Conservation (phyloP, 2,329 filamentous ascomycete species). For the Coniella vitis region DNA sequence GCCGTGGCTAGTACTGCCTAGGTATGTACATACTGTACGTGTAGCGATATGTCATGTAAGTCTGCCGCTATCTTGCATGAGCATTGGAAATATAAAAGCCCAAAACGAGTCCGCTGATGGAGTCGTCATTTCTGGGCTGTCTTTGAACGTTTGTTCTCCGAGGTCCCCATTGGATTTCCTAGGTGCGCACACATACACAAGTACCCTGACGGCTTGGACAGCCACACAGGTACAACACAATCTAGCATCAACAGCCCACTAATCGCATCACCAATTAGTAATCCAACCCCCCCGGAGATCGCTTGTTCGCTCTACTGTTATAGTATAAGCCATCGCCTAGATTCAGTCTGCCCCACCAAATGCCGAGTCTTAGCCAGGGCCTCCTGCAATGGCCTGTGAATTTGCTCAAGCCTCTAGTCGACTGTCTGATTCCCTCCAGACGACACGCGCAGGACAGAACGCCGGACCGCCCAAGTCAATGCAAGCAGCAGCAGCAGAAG, state of each 20-base stretch:
- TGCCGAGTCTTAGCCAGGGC: conserved; percentile 7
- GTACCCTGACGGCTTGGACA: no score
- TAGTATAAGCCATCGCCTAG: no score
- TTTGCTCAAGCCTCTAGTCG: conserved; percentile 8
- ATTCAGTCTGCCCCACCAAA: conserved; percentile 5
- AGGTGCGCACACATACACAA: no score
- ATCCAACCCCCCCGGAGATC: no score
- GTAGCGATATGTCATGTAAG: no score
- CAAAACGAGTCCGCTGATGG: background rate
- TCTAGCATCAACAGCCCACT: background rate
- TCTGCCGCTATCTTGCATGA: no score
- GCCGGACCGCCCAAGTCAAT: background rate
- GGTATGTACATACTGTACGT: background rate
- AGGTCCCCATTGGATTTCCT: no score
- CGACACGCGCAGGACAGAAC: background rate
- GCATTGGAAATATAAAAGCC: conserved; percentile 2
- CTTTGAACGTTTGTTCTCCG: no score
- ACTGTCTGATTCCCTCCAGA: conserved; percentile 6
- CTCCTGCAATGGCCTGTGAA: conserved; percentile 8
- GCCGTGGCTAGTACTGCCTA: no score
- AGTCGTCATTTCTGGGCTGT: no score
- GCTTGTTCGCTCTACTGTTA: no score
- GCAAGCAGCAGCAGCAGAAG: background rate
- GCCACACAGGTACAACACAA: no score
- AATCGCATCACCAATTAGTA: conserved; percentile 1